Base-by-base conservation (phyloP, 2,329 filamentous ascomycete species). In the Xylariaceae sp. region DNA sequence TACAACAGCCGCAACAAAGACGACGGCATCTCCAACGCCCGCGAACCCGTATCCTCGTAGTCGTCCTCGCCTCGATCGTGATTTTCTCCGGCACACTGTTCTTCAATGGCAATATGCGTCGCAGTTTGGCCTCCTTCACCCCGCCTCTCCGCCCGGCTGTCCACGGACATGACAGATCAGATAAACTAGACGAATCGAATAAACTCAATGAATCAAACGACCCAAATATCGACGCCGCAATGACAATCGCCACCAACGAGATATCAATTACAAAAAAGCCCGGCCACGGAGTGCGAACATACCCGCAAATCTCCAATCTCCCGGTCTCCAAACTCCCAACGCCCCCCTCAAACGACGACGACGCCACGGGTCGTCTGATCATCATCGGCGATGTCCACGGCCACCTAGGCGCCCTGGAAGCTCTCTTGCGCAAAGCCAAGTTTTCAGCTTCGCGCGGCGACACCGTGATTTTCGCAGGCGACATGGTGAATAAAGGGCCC, bases 381-480 rank as follows among this genome's bases (percentile, higher is more conserved):
- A 77, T 97, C 57, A 77, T 97, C 35, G 92, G 94, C 52, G 94
- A 99, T 72, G 89, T 97, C 11, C 92, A 97, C 73, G 94, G 94
- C 47, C 94, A 94, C 75, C 83, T 83, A 62, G 69, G 80, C 9
- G 81, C 90, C 58, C 77, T 89, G 67, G 72, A 77, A 68, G 68
- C 76, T 12, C 77, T 97, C 9, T 78, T 97, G 30, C 68, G 79
- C 4, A 85, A 89, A 65, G 74, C 87, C 27, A 68, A 53, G 11
- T 69, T 76, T 12, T 50, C 53, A 1, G 92, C 89, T 70, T 70
- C 86, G 30, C 72, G 76, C 11, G 75, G 73, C 47, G 92, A 95
- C 69, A 88, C 92, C 66, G 73, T 95, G 40, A 76, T 96, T 26
- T 77, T 92, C 45, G 79, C 83, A 0, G 90, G 90, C 47, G 89